Percentiles rank a stretch among this genome's conserved stretches.
phyloP scores from a whole-genome alignment of 805 yeast species.

The Phaffomyces opuntiae region DNA sequence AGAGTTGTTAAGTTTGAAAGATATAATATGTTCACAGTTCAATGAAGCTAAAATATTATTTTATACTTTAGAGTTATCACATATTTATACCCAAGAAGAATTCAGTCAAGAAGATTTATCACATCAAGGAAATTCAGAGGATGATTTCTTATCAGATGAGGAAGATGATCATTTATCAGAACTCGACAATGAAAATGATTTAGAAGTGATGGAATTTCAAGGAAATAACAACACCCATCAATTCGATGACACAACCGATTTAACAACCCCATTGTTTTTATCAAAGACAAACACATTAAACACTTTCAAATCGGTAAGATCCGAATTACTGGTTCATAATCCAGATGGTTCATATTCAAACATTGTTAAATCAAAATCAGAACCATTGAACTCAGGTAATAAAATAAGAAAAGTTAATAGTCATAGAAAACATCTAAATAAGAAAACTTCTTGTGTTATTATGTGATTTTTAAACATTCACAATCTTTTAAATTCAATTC shows the following conservation, averaged over 20 bases:
- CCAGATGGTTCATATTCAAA: conserved; percentile 14
- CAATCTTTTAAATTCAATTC: too few relatives aligned
- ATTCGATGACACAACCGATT: conserved; percentile 7
- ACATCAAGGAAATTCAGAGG: conserved; percentile 8
- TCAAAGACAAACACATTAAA: conserved; percentile 19
- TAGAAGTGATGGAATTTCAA: conserved; percentile 22
- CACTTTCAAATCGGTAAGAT: conserved; percentile 18
- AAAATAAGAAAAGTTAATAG: conserved; percentile 1
- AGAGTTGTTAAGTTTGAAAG: conserved; percentile 28
- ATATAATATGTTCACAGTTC: conserved; percentile 24
- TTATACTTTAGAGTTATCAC: conserved; percentile 18
- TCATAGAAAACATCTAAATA: not conserved
- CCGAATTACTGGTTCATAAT: conserved; percentile 19
- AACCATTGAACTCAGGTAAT: conserved; percentile 2
- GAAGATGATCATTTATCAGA: not conserved
- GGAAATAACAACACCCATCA: conserved; percentile 7
- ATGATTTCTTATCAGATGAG: not conserved
- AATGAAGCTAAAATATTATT: conserved; percentile 27
- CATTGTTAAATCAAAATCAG: conserved; percentile 7
- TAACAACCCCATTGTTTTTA: conserved; percentile 14
- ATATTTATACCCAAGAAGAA: not conserved
- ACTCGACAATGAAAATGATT: conserved; percentile 6
- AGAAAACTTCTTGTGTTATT: conserved; percentile 3
- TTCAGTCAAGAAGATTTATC: not conserved
- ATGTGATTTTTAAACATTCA: not conserved